These are phyloP conservation scores for Paramecium octaurelia DNA, from an alignment of 73 alveolate genomes.

Conservation along the genomic window DNA sequence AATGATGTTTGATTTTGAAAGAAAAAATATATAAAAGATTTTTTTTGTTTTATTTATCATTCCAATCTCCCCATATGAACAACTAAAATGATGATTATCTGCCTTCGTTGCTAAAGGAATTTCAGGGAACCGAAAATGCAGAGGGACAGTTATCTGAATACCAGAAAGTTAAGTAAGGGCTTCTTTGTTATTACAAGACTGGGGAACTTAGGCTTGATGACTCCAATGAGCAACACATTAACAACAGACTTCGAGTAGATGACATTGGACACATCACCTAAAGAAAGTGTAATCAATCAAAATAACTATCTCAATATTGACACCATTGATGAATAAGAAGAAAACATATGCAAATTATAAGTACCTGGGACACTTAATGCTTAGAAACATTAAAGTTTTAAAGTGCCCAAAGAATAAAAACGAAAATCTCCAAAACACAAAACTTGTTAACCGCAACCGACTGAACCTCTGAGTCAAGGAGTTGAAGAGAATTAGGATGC, in stretches of 20 bases:
- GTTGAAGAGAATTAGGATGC: background rate
- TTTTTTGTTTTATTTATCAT: background rate
- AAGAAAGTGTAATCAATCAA: background rate
- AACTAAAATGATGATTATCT: background rate
- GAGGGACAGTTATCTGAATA: background rate
- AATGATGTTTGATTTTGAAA: background rate
- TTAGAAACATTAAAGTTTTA: conserved; percentile 33
- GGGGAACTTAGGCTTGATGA: background rate
- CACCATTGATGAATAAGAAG: background rate
- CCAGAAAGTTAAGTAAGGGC: background rate
- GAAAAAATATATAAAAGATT: background rate
- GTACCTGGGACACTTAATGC: background rate
- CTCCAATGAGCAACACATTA: conserved; percentile 2
- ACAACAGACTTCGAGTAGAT: background rate
- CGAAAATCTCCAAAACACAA: background rate
- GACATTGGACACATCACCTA: conserved; percentile 44
- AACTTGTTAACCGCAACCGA: background rate
- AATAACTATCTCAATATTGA: background rate
- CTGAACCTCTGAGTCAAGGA: background rate
- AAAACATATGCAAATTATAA: background rate
- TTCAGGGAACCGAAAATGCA: background rate
- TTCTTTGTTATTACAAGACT: background rate
- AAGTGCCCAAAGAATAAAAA: background rate
- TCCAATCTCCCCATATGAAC: background rate
- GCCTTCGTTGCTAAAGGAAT: background rate